phyloP scores from a whole-genome alignment of 1,284 basidiomycete species.

The Abortiporus biennis region DNA sequence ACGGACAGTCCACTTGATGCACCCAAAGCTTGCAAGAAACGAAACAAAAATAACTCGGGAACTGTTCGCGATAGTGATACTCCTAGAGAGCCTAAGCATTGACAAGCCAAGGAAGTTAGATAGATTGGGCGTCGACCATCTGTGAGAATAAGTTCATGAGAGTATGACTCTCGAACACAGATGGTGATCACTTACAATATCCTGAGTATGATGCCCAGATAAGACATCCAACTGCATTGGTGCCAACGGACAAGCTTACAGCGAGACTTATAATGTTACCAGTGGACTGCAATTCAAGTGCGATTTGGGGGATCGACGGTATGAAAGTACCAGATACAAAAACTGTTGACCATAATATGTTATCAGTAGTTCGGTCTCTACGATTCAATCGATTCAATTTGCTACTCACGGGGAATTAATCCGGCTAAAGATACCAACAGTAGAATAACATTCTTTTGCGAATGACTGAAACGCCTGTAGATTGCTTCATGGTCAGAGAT shows the following conservation, averaged over 20 bases:
- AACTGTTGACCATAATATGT: too few species aligned
- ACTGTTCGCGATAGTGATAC: slow-evolving; percentile 43
- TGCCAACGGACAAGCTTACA: slow-evolving; percentile 39
- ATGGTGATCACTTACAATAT: slow-evolving; percentile 36
- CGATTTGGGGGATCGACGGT: slow-evolving; percentile 60
- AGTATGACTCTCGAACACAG: not conserved
- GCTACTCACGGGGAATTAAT: not conserved
- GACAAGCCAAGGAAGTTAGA: slow-evolving; percentile 49
- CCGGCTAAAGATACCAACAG: not conserved
- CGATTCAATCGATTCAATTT: too few species aligned
- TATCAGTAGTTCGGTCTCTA: too few species aligned
- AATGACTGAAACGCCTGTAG: not conserved
- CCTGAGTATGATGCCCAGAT: slow-evolving; percentile 47
- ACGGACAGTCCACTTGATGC: slow-evolving; percentile 36
- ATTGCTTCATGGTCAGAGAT: not conserved
- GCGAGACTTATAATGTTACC: slow-evolving; percentile 44
- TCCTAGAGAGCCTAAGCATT: slow-evolving; percentile 53
- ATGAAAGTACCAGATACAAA: slow-evolving; percentile 63
- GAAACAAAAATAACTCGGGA: slow-evolving; percentile 47
- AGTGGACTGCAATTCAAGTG: slow-evolving; percentile 49
- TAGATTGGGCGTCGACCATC: slow-evolving; percentile 63
- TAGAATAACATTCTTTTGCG: not conserved
- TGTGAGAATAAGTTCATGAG: slow-evolving; percentile 16
- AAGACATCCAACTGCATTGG: slow-evolving; percentile 35
- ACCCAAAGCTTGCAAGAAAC: slow-evolving; percentile 61